These are phyloP conservation scores for Candida nonsorbophila DNA, from an alignment of 805 yeast genomes.

Conservation along the genomic window DNA sequence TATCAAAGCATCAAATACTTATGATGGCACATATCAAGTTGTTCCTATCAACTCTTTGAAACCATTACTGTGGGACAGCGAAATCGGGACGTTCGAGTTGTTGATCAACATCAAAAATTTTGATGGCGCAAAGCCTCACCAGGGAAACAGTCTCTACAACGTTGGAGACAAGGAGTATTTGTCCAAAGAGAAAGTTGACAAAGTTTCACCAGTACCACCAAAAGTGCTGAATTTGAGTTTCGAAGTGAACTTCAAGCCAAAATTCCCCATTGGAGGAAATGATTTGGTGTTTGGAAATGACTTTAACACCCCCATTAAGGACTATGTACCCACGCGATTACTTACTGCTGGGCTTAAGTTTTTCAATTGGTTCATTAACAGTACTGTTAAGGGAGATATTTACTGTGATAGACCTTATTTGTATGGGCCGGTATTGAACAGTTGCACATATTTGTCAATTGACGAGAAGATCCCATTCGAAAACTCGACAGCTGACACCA, in stretches of 20 bases:
- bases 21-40: conserved; percentile 16
- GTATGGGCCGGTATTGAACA: conserved; percentile 56
- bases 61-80: conserved; percentile 31
- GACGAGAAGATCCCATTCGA: conserved; percentile 10
- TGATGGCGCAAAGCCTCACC: conserved; percentile 37
- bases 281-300: conserved; percentile 67
- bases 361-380: conserved; percentile 55
- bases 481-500: conserved; percentile 5
- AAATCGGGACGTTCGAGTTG: conserved; percentile 33
- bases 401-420: conserved; percentile 57
- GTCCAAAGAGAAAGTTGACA: conserved; percentile 6
- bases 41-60: conserved; percentile 42
- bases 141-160: conserved; percentile 25
- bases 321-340: conserved; percentile 49
- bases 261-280: conserved; percentile 40
- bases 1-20: conserved; percentile 24
- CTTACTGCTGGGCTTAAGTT: conserved; percentile 46
- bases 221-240: conserved; percentile 25
- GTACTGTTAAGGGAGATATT: conserved; percentile 60
- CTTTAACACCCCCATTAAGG: conserved; percentile 52
- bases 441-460: conserved; percentile 45
- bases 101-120: conserved; percentile 43
- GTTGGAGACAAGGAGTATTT: conserved; percentile 21
- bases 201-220: not conserved
- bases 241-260: conserved; percentile 38